Percentiles rank a stretch among this genome's conserved stretches.
These are phyloP conservation scores for Dryas octopetala DNA, from an alignment of 306 rosid species.

Conservation along the genomic window DNA sequence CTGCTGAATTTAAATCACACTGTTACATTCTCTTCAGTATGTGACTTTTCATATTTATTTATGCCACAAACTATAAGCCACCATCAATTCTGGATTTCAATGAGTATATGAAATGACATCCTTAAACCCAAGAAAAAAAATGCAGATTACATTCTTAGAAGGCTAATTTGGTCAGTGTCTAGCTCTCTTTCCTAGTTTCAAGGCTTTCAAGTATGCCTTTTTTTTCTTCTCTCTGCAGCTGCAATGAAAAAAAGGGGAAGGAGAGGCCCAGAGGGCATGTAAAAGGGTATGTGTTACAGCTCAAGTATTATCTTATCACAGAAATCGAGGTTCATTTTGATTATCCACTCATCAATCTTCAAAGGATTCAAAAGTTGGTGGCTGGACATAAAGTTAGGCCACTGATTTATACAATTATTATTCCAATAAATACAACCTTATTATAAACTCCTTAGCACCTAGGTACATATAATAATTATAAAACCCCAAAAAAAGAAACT, in stretches of 20 bases:
- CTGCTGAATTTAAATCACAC: slow-evolving; percentile 24
- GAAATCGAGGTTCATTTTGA: slow-evolving; percentile 43
- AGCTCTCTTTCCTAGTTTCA: slow-evolving; percentile 52
- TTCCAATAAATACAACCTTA: slow-evolving; percentile 40
- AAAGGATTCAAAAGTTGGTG: slow-evolving; percentile 49
- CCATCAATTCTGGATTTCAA: slow-evolving; percentile 21
- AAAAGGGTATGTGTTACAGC: slow-evolving; percentile 41
- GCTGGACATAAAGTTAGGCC: slow-evolving; percentile 53
- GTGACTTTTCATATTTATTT: slow-evolving; percentile 31
- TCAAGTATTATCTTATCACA: slow-evolving; percentile 37
- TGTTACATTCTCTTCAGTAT: slow-evolving; percentile 28
- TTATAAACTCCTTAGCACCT: slow-evolving; percentile 22
- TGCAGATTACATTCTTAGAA: slow-evolving; percentile 13
- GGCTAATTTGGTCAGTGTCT: slow-evolving; percentile 31
- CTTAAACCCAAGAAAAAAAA: slow-evolving; percentile 13
- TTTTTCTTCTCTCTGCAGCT: slow-evolving; percentile 29
- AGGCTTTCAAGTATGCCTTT: slow-evolving; percentile 40
- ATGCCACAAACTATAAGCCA: slow-evolving; percentile 40
- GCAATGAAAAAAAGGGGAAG: slow-evolving; percentile 29
- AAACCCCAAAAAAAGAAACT: slow-evolving; percentile 9
- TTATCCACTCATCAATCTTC: slow-evolving; percentile 70
- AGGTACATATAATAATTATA: background rate
- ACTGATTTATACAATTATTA: slow-evolving; percentile 51
- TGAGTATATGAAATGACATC: slow-evolving; percentile 18
- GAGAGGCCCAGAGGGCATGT: slow-evolving; percentile 15